Conservation (phyloP, 306 rosid genomes). For the Trichosanthes cucumerina region DNA sequence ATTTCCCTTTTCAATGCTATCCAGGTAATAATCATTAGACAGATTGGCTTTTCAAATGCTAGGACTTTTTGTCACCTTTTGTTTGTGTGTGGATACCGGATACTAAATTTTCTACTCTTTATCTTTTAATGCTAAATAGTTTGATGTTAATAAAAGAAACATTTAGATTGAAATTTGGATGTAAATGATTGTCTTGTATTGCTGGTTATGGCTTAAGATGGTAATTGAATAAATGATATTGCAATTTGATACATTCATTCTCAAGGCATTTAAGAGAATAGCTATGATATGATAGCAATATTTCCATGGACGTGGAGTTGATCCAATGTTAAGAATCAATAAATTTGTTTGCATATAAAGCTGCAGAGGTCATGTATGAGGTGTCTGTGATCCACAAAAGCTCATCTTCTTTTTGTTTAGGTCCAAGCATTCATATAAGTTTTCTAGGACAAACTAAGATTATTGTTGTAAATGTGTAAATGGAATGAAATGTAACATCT, state of each 20-base stretch:
- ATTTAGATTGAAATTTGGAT: background rate
- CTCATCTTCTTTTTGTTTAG: background rate
- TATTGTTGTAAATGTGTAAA: background rate
- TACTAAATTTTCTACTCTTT: background rate
- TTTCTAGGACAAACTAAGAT: background rate
- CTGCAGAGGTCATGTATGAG: background rate
- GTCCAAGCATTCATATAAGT: background rate
- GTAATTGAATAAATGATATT: background rate
- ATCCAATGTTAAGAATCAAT: background rate
- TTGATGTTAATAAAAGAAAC: background rate
- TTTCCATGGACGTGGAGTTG: background rate
- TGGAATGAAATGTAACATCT: background rate
- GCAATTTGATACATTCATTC: background rate
- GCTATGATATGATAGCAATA: background rate
- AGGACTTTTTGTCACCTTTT: background rate
- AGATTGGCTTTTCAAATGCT: background rate
- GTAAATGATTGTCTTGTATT: background rate
- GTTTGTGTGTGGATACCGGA: background rate
- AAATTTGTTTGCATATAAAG: background rate
- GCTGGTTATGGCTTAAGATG: background rate
- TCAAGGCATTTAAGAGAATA: background rate
- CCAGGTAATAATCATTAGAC: background rate
- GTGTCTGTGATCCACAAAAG: background rate
- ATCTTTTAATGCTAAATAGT: background rate
- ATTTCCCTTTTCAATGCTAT: background rate